Evolutionary conservation across 176 grass and related monocot genomes (phyloP).

Genomic region (Miscanthus lutarioriparius): DNA sequence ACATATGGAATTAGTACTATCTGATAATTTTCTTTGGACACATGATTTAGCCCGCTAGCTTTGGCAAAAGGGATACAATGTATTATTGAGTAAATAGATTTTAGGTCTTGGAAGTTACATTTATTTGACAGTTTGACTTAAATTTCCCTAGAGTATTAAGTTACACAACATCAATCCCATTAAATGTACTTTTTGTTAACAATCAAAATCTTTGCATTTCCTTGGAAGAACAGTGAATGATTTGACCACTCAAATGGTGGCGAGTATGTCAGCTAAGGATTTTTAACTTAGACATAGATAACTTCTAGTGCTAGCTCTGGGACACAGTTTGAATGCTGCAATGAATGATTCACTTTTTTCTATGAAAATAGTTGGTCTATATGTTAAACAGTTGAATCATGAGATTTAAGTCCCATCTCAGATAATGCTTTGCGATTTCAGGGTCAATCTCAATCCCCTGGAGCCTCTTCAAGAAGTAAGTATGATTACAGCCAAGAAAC

Average conservation of each 20-base stretch:
- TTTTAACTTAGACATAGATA: constrained; percentile 5
- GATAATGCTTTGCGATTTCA: constrained; percentile 37
- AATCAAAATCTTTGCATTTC: not conserved
- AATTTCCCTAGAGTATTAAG: constrained; percentile 7
- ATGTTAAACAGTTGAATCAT: constrained; percentile 27
- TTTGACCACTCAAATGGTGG: not conserved
- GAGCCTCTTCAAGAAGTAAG: constrained; percentile 48
- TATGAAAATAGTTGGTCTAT: not conserved
- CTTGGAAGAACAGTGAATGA: constrained; percentile 3
- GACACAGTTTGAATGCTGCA: constrained; percentile 7
- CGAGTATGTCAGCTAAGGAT: not conserved
- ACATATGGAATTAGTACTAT: not conserved
- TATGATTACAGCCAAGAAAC: constrained; percentile 45
- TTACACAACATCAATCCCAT: constrained; percentile 1
- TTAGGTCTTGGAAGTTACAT: not conserved
- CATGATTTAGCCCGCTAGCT: not conserved
- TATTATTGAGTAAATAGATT: not conserved
- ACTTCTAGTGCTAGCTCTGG: constrained; percentile 27
- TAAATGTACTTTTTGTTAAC: not conserved
- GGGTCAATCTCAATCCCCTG: constrained; percentile 43
- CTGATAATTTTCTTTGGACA: not conserved
- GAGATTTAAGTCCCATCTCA: constrained; percentile 39
- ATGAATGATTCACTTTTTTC: not conserved
- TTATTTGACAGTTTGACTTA: not conserved
- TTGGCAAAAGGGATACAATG: not conserved